A percentile compares a stretch with the other conserved stretches of the same genome.
Conservation (phyloP, 2,329 filamentous ascomycete genomes). For the Botryotinia narcissicola region DNA sequence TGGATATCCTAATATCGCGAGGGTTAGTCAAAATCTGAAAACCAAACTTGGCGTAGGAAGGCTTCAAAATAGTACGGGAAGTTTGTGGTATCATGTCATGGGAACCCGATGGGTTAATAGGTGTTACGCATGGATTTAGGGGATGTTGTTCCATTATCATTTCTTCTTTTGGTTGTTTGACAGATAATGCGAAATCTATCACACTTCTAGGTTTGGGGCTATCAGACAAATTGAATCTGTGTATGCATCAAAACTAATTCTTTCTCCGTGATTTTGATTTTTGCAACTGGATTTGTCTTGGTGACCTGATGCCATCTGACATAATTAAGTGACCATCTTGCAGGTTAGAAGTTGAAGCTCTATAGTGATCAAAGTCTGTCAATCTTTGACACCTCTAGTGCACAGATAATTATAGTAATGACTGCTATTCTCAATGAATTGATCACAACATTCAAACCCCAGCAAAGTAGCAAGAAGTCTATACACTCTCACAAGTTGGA, state of each 20-base stretch:
- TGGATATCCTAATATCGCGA: neutral
- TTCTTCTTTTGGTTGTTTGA: neutral
- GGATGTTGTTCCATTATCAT: neutral
- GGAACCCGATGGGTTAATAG: neutral
- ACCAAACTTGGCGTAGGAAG: neutral
- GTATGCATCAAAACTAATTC: neutral
- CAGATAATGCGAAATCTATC: conserved; percentile 5
- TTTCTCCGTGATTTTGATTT: neutral
- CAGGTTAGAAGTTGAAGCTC: neutral
- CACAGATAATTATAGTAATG: neutral
- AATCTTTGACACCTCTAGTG: neutral
- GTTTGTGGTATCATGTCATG: neutral
- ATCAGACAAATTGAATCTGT: conserved; percentile 5
- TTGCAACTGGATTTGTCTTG: neutral
- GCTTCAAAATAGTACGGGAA: neutral
- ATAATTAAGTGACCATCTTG: neutral
- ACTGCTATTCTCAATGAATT: neutral
- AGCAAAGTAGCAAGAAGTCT: neutral
- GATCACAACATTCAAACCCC: neutral
- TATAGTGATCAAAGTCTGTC: neutral
- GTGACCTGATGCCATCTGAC: neutral
- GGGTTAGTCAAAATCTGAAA: neutral
- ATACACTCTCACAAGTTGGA: neutral
- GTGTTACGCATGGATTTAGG: neutral
- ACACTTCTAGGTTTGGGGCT: neutral